Conservation (phyloP, 768 basidiomycete genomes). For the Coprinopsis cinerea region DNA sequence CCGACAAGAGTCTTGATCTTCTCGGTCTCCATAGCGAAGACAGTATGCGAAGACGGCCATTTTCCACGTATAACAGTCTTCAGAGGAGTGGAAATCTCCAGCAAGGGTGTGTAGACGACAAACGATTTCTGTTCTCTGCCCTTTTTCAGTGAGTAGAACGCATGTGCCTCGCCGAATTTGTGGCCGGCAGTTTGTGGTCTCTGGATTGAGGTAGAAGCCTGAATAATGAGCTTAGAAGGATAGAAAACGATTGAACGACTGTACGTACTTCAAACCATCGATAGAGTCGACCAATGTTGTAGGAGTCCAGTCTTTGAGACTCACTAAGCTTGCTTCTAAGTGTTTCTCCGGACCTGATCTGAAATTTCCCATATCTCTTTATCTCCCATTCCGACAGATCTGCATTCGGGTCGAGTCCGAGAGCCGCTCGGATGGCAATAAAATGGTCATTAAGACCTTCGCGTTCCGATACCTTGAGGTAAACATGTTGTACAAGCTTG, state of each 20-base stretch:
- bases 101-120: constrained; percentile 10
- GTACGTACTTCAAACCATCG: constrained; percentile 14
- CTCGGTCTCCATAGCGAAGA: background rate
- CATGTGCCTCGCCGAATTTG: constrained; percentile 16
- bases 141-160: constrained; percentile 12
- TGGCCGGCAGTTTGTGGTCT: background rate
- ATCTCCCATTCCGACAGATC: background rate
- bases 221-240: background rate
- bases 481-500: background rate
- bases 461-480: background rate
- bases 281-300: background rate
- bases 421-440: background rate
- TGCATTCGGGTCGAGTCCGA: background rate
- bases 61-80: constrained; percentile 9
- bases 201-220: background rate
- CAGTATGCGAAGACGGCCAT: background rate
- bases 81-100: background rate
- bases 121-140: background rate
- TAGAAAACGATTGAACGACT: background rate
- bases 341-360: constrained; percentile 2
- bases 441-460: background rate
- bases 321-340: constrained; percentile 12
- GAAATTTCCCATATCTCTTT: constrained; percentile 13
- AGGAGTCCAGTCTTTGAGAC: background rate
- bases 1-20: constrained; percentile 7